Evolutionary conservation across 2,329 filamentous ascomycete genomes (phyloP), one percentile per base, ranked within the genome.

Genomic region (Davidsoniella virescens): DNA sequence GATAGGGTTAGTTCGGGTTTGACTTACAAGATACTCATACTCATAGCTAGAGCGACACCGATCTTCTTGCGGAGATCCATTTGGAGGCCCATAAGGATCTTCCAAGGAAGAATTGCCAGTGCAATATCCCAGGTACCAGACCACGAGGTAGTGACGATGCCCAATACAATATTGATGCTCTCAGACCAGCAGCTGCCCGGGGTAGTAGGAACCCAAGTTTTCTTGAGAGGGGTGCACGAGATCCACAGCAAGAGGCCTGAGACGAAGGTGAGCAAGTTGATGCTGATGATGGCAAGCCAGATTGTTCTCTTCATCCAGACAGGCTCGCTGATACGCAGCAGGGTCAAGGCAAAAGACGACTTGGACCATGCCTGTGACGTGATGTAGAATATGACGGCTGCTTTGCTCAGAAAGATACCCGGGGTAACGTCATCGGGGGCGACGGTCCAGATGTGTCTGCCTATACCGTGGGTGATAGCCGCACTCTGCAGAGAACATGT

Each of bases 41-140:
- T 59, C 53, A 61, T 59, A 10, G 57, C 59, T 1, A 56, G 38
- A 9, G 57, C 56, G 12, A 57, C 57, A 9, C 59, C 52, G 7
- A 60, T 51, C 52, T 59, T 61, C 42, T 61, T 59, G 40, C 57
- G 55, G 1, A 54, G 47, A 47, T 58, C 57, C 57, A 61, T 60
- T 20, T 59, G 55, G 2, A 61, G 50, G 4, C 55, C 55, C 57
- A 57, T 56, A 20, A 61, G 42, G 10, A 60, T 54, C 25, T 57
- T 55, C 56, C 58, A 60, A 4, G 59, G 58, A 5, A 59, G 47
- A 16, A 59, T 47, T 8, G 55, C 57, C n/a, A 59, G 49, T 1
- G 47, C 38, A 42, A 59, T 52, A 38, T 59, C 57, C 42, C 57
- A 50, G 7, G 48, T 42, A 4, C 54, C 57, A 9, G 55, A 57